Conservation (phyloP, 2,329 filamentous ascomycete species). For the Penicillium sp. region DNA sequence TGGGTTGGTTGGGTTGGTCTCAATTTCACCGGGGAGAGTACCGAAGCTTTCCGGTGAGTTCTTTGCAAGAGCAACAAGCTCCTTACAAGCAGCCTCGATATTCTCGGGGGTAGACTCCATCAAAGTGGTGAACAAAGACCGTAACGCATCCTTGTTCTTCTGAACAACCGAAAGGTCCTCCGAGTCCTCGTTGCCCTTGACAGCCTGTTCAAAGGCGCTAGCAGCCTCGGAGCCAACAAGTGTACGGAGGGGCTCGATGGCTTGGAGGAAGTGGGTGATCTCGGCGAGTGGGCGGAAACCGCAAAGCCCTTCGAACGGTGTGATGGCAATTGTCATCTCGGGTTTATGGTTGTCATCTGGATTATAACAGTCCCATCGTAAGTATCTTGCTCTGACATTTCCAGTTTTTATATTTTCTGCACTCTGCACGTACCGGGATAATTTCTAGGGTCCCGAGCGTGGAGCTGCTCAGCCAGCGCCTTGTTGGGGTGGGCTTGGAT, state of each 20-base stretch:
- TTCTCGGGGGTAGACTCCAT: conserved; percentile 76
- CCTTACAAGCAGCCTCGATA: conserved; percentile 66
- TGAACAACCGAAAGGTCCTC: conserved; percentile 50
- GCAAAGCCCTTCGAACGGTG: conserved; percentile 92
- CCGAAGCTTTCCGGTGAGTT: conserved; percentile 74
- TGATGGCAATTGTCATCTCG: conserved; percentile 98
- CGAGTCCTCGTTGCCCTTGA: conserved; percentile 61
- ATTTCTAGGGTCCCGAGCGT: conserved; percentile 84
- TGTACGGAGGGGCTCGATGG: conserved; percentile 65
- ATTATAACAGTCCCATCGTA: conserved; percentile 5
- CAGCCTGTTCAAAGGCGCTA: conserved; percentile 60
- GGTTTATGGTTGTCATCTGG: conserved; percentile 97
- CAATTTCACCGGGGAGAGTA: conserved; percentile 44
- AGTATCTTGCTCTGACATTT: not conserved
- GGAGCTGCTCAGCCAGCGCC: conserved; percentile 86
- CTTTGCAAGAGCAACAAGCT: conserved; percentile 72
- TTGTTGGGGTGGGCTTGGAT: conserved; percentile 98
- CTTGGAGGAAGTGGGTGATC: conserved; percentile 80
- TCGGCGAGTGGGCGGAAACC: conserved; percentile 89
- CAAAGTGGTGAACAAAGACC: conserved; percentile 73
- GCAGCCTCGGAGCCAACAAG: conserved; percentile 61
- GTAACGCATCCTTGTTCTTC: conserved; percentile 77
- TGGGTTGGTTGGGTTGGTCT: conserved; percentile 42
- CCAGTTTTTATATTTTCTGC: too few species aligned
- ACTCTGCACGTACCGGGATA: conserved; percentile 66